A percentile compares a stretch with the other conserved stretches of the same genome.
Evolutionary conservation across 2,329 filamentous ascomycete genomes (phyloP).

Genomic region (Exophiala sp.): DNA sequence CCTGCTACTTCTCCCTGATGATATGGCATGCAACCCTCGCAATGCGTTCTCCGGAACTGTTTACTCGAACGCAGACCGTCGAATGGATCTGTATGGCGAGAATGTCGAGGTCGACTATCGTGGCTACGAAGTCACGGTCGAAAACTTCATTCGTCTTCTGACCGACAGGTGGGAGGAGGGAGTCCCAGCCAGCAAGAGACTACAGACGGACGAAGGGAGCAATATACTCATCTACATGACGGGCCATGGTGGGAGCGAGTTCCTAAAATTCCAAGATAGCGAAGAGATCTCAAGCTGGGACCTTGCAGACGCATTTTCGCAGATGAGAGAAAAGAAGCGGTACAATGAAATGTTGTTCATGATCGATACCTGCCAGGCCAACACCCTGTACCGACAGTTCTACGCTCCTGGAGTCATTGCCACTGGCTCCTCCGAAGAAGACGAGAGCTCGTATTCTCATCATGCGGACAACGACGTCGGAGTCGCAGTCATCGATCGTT

Average conservation of each 20-base stretch:
- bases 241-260: conserved; percentile 94
- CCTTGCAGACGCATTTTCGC: conserved; percentile 92
- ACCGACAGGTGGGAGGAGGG: conserved; percentile 93
- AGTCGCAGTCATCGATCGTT: conserved; percentile 95
- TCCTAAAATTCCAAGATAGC: conserved; percentile 96
- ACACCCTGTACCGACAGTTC: conserved; percentile 98
- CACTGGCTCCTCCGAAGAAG: conserved; percentile 91
- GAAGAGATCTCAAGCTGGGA: conserved; percentile 97
- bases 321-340: conserved; percentile 99
- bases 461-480: conserved; percentile 98
- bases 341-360: conserved; percentile 99
- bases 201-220: conserved; percentile 90
- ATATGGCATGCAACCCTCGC: conserved; percentile 98
- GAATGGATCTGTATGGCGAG: conserved; percentile 93
- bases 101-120: conserved; percentile 99
- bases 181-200: conserved; percentile 88
- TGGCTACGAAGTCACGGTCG: conserved; percentile 96
- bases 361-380: conserved; percentile 99
- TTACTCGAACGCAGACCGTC: conserved; percentile 95
- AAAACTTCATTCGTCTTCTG: conserved; percentile 94
- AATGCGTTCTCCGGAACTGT: conserved; percentile 97
- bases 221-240: conserved; percentile 99
- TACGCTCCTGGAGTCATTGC: conserved; percentile 98
- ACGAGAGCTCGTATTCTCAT: conserved; percentile 95
- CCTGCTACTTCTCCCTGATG: conserved; percentile 99